Percentiles rank a stretch among this genome's conserved stretches.
Evolutionary conservation across 495 filamentous ascomycete genomes (phyloP).

Genomic region (Talaromyces proteolyticus): DNA sequence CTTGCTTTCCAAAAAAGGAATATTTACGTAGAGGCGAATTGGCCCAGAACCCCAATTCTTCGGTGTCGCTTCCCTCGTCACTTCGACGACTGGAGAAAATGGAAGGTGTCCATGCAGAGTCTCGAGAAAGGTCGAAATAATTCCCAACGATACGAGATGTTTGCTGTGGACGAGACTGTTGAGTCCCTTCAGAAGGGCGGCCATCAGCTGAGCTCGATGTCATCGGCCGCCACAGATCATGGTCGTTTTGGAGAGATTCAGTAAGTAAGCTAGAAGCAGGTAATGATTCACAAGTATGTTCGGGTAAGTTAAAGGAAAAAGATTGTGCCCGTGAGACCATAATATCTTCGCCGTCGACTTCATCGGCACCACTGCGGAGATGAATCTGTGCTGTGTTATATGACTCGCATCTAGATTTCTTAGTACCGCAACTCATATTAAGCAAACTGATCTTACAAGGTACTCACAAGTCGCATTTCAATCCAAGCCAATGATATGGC

Average conservation of each 20-base stretch:
- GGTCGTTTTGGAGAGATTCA: slow-evolving; percentile 18
- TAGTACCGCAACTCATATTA: slow-evolving; percentile 7
- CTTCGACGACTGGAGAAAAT: slow-evolving; percentile 28
- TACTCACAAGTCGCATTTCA: slow-evolving; percentile 73
- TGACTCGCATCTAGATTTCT: slow-evolving; percentile 54
- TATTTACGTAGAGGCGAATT: slow-evolving; percentile 38
- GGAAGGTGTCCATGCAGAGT: slow-evolving; percentile 25
- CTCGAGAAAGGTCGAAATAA: slow-evolving; percentile 40
- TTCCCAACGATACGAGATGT: slow-evolving; percentile 33
- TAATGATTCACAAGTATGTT: slow-evolving; percentile 24
- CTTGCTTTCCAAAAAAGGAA: slow-evolving; percentile 29
- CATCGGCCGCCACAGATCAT: slow-evolving; percentile 21
- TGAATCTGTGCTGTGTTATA: slow-evolving; percentile 78
- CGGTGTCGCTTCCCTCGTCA: slow-evolving; percentile 48
- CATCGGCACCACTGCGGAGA: slow-evolving; percentile 42
- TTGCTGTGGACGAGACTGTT: slow-evolving; percentile 27
- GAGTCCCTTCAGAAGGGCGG: slow-evolving; percentile 30
- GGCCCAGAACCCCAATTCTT: slow-evolving; percentile 61
- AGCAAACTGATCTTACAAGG: not conserved
- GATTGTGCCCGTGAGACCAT: slow-evolving; percentile 12
- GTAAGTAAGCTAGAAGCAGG: slow-evolving; percentile 15
- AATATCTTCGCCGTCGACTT: slow-evolving; percentile 12
- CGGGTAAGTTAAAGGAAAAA: slow-evolving; percentile 20
- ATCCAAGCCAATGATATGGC: slow-evolving; percentile 88
- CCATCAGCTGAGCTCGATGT: slow-evolving; percentile 18